A percentile compares a stretch with the other conserved stretches of the same genome.
Evolutionary conservation across 352 stramenopile genomes (phyloP).

Genomic region (Phytophthora ramorum): DNA sequence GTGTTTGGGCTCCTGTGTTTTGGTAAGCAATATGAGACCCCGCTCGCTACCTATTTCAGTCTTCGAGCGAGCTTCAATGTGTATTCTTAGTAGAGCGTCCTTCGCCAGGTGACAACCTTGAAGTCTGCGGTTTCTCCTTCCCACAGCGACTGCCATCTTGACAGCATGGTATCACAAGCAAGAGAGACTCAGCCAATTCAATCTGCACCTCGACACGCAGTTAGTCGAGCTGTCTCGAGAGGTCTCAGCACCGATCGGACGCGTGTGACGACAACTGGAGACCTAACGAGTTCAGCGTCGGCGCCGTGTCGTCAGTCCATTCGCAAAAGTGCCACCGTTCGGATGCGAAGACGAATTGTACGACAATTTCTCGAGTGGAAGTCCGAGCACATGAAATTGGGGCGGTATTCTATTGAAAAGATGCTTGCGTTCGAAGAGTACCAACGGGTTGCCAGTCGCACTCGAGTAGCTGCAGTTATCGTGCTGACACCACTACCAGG

Average conservation of each 20-base stretch:
- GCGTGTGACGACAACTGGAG: background rate
- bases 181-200: background rate
- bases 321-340: background rate
- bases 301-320: background rate
- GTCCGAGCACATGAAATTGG: conserved; percentile 37
- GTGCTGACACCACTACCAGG: conserved; percentile 10
- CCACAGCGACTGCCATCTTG: too few relatives aligned
- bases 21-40: too few relatives aligned
- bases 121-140: background rate
- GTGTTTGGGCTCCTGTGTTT: too few relatives aligned
- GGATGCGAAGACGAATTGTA: conserved; percentile 2
- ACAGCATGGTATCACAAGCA: background rate
- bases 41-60: too few relatives aligned
- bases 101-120: background rate
- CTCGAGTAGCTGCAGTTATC: conserved; percentile 18
- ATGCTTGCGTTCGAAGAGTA: conserved; percentile 37
- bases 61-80: too few relatives aligned
- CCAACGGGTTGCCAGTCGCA: conserved; percentile 5
- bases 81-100: too few relatives aligned
- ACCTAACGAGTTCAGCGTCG: background rate
- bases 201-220: background rate
- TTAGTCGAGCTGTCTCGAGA: background rate
- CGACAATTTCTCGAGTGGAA: conserved; percentile 28
- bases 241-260: background rate
- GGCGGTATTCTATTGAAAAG: conserved; percentile 42